Percentiles rank a stretch among this genome's conserved stretches.
phyloP scores from a whole-genome alignment of 768 basidiomycete genomes.

The Pholiota conissans region DNA sequence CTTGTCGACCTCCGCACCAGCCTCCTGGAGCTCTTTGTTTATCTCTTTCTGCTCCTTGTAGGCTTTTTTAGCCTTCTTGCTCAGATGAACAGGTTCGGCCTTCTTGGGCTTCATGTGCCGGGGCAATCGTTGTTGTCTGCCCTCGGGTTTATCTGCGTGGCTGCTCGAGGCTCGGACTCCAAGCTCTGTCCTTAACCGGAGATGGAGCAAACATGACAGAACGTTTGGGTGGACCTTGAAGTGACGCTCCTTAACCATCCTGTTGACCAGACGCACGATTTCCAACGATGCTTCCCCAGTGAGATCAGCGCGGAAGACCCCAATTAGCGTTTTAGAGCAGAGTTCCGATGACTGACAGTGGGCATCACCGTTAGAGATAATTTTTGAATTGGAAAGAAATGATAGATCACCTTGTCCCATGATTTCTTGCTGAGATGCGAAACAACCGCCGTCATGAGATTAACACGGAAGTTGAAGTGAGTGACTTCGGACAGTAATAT shows the following conservation, averaged over 20 bases:
- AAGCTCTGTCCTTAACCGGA: constrained; percentile 87
- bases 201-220: constrained; percentile 77
- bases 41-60: constrained; percentile 89
- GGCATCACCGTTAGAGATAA: constrained; percentile 10
- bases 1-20: constrained; percentile 89
- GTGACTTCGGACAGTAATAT: constrained; percentile 78
- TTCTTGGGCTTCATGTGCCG: constrained; percentile 58
- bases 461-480: constrained; percentile 96
- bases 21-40: constrained; percentile 89
- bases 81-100: constrained; percentile 70
- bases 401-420: constrained; percentile 78
- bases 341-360: constrained; percentile 74
- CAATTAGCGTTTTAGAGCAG: constrained; percentile 79
- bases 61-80: constrained; percentile 88
- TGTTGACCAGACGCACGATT: constrained; percentile 84
- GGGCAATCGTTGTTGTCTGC: constrained; percentile 31
- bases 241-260: constrained; percentile 93
- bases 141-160: constrained; percentile 54
- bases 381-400: constrained; percentile 11
- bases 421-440: constrained; percentile 79
- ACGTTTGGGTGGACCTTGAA: constrained; percentile 91
- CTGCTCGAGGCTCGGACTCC: constrained; percentile 76
- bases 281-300: constrained; percentile 85
- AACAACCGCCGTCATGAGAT: constrained; percentile 88
- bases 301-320: constrained; percentile 80